A percentile compares a stretch with the other conserved stretches of the same genome.
Evolutionary conservation across 2,329 filamentous ascomycete genomes (phyloP).

Genomic region (Teratosphaeria epicoccoides): DNA sequence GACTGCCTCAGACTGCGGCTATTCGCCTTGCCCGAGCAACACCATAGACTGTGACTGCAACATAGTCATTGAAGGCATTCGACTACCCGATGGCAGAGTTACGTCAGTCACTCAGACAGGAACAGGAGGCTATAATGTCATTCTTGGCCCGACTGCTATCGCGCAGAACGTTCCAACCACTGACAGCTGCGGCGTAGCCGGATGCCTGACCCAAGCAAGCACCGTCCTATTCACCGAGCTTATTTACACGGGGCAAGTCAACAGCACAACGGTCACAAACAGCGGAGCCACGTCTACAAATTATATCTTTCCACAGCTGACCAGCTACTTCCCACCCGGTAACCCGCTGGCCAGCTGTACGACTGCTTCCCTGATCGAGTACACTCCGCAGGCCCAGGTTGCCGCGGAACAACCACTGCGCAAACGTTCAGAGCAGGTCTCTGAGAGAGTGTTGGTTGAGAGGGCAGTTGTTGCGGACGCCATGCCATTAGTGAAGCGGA

Average conservation of each 20-base stretch:
- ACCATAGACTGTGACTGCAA: constrained; percentile 14
- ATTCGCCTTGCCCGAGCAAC: constrained; percentile 15
- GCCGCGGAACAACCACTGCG: background rate
- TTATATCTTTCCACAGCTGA: constrained; percentile 11
- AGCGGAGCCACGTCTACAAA: constrained; percentile 1
- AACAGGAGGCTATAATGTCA: constrained; percentile 12
- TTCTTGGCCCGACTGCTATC: constrained; percentile 11
- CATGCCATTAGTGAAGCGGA: background rate
- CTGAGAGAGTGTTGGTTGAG: background rate
- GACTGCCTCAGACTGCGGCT: constrained; percentile 6
- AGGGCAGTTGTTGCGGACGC: background rate
- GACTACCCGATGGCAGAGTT: constrained; percentile 5
- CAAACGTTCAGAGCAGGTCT: background rate
- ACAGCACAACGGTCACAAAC: constrained; percentile 1
- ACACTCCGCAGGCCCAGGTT: background rate
- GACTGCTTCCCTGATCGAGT: constrained; percentile 3
- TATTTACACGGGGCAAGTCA: constrained; percentile 12
- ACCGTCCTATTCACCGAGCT: constrained; percentile 6
- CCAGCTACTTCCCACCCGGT: constrained; percentile 13
- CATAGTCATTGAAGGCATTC: constrained; percentile 13
- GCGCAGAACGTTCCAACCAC: constrained; percentile 8
- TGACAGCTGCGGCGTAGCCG: constrained; percentile 4
- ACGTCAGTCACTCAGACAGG: constrained; percentile 16
- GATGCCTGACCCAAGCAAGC: constrained; percentile 5
- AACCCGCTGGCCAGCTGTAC: constrained; percentile 12